Percentiles rank a stretch among this genome's conserved stretches.
Evolutionary conservation across 1,284 basidiomycete genomes (phyloP).

Genomic region (Rhodotorula sp.): DNA sequence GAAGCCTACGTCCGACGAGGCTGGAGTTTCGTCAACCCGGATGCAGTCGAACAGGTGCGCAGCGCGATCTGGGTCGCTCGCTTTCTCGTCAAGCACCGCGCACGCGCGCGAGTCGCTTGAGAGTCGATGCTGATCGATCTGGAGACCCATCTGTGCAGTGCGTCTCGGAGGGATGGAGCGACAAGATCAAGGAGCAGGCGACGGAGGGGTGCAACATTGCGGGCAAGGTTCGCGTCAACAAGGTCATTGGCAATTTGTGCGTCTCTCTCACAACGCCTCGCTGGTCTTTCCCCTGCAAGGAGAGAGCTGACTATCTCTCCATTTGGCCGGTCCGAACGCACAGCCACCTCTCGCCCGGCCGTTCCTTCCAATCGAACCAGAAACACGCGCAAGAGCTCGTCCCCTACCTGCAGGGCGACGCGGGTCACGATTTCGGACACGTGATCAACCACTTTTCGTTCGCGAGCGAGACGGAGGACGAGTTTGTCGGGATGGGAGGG

Average conservation of each 20-base stretch:
- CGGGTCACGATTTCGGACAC: conserved; percentile 93
- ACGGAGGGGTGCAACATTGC: conserved; percentile 91
- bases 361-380: conserved; percentile 83
- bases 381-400: conserved; percentile 89
- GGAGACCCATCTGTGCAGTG: conserved; percentile 59
- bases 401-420: conserved; percentile 83
- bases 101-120: no score
- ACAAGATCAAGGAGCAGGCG: conserved; percentile 86
- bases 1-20: conserved; percentile 85
- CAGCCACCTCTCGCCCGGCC: conserved; percentile 62
- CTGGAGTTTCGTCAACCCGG: conserved; percentile 91
- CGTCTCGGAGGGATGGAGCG: conserved; percentile 88
- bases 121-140: neutral
- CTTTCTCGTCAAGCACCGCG: no score
- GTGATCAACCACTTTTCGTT: conserved; percentile 41
- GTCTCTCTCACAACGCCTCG: conserved; percentile 60
- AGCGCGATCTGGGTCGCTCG: neutral
- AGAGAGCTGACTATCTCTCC: neutral
- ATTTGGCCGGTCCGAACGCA: neutral
- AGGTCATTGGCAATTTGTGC: conserved; percentile 77
- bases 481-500: conserved; percentile 21
- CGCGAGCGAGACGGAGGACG: conserved; percentile 53
- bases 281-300: neutral
- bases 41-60: conserved; percentile 81
- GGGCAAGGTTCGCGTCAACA: conserved; percentile 91